phyloP scores from a whole-genome alignment of 2,329 filamentous ascomycete genomes.

The Cercospora sp. region DNA sequence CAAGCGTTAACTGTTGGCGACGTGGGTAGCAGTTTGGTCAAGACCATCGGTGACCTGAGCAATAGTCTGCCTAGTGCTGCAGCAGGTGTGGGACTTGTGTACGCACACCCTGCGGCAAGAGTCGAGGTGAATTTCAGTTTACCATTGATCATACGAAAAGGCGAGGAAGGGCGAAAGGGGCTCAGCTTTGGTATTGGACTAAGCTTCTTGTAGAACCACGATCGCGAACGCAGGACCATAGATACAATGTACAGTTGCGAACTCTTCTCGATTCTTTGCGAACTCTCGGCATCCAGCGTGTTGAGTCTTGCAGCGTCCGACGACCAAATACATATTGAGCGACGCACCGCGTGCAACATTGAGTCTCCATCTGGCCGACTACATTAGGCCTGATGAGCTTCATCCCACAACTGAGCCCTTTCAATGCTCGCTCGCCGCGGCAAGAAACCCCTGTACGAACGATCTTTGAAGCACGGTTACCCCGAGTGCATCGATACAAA shows the following conservation, averaged over 20 bases:
- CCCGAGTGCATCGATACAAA: too few species aligned
- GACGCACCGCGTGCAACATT: too few species aligned
- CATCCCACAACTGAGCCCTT: too few species aligned
- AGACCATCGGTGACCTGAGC: conserved; percentile 68
- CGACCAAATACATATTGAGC: too few species aligned
- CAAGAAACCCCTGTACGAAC: too few species aligned
- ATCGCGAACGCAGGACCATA: background rate
- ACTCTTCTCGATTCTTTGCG: background rate
- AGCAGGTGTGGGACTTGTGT: conserved; percentile 86
- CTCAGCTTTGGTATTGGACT: conserved; percentile 95
- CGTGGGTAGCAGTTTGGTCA: conserved; percentile 56
- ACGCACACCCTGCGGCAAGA: conserved; percentile 87
- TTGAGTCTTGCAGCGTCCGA: too few species aligned
- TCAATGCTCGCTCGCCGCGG: too few species aligned
- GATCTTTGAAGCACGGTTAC: too few species aligned
- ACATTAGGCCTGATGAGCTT: too few species aligned
- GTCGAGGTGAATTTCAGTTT: conserved; percentile 96
- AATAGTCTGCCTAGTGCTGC: conserved; percentile 80
- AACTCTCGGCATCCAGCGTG: too few species aligned
- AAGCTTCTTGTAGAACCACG: conserved; percentile 72
- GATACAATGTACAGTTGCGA: background rate
- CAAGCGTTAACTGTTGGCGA: conserved; percentile 51
- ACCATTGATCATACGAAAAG: conserved; percentile 75
- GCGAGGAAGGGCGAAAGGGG: conserved; percentile 87
- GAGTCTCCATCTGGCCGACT: too few species aligned